Evolutionary conservation across 139 green algal species (phyloP), one percentile per base, ranked within the genome.

Genomic region (Closterium sp.): DNA sequence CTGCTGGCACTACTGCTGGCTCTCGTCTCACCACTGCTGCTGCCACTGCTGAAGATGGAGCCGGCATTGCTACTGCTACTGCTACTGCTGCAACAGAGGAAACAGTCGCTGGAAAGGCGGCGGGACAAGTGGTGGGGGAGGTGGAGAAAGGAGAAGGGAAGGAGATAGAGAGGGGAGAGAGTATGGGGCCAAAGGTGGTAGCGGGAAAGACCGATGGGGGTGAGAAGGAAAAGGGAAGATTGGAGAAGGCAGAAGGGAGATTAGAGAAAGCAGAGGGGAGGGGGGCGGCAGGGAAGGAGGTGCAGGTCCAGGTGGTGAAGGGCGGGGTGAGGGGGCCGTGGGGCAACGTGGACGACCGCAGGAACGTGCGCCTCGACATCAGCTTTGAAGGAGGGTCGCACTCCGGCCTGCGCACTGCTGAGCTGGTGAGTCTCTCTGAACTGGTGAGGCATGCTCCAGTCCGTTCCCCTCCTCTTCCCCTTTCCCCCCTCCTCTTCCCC

Each of bases 281-380:
- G 38, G 38, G 12, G 38, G 55, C 16, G 4, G 55, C 0, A 4
- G 55, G 2, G 55, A 19, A 19, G 55, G 55, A 76, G 55, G 55
- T 76, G 55, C 55, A 76, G 55, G 55, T 76, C 16, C 55, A 76
- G 55, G 55, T 76, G 55, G 55, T 76, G 55, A 76, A 19, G 55
- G 55, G 55, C 1, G 55, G 55, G 55, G 55, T 19, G 55, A 76
- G 55, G 55, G 55, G 55, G 16, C 55, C 55, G 55, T 76, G 55
- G 55, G 55, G 55, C 10, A 76, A 76, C 16, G 55, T 76, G 55
- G 55, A 92, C n/a, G 89, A 92, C 43, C 66, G 89, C 16, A 8
- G 85, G 76, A 69, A 84, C 23, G 91, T 94, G 34, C 76, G 43
- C 25, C 86, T 94, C 88, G 91, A 94, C 86, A 92, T 94, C 88